phyloP scores from a whole-genome alignment of 768 basidiomycete species.

The Dioszegia hungarica region DNA sequence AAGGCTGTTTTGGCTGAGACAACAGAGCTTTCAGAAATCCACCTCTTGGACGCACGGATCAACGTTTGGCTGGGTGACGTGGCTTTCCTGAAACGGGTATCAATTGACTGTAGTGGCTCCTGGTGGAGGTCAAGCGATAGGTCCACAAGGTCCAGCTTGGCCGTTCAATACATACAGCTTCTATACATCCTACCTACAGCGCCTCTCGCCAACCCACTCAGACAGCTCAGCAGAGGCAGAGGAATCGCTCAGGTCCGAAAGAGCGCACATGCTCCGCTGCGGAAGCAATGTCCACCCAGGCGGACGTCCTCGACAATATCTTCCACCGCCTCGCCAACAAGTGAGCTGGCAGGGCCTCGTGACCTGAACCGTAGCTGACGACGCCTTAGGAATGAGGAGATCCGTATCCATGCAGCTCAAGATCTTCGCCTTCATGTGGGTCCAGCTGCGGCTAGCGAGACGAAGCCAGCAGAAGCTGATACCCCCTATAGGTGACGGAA shows the following conservation, averaged over 20 bases:
- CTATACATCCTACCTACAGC: too few relatives aligned
- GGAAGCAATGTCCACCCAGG: conserved; percentile 31
- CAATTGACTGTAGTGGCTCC: too few relatives aligned
- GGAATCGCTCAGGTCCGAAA: not conserved
- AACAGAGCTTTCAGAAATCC: too few relatives aligned
- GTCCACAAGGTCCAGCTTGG: too few relatives aligned
- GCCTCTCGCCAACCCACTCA: not conserved
- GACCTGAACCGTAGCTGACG: conserved; percentile 54
- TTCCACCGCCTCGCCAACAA: conserved; percentile 32
- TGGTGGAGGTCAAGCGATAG: too few relatives aligned
- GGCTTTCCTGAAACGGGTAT: too few relatives aligned
- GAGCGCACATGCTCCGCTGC: not conserved
- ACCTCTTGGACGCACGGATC: too few relatives aligned
- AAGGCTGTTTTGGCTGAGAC: too few relatives aligned
- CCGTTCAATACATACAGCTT: too few relatives aligned
- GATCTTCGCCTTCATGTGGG: conserved; percentile 34
- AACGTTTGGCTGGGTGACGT: too few relatives aligned
- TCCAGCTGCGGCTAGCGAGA: not conserved
- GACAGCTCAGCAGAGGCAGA: not conserved
- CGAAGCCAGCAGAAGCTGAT: not conserved
- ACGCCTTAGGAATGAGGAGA: conserved; percentile 57
- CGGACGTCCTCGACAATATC: conserved; percentile 40
- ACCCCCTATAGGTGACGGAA: conserved; percentile 16
- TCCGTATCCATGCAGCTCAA: conserved; percentile 61
- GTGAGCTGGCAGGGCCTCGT: conserved; percentile 12